These are phyloP conservation scores for Herpetomonas tarakana DNA, from an alignment of 208 protist genomes.

Conservation along the genomic window DNA sequence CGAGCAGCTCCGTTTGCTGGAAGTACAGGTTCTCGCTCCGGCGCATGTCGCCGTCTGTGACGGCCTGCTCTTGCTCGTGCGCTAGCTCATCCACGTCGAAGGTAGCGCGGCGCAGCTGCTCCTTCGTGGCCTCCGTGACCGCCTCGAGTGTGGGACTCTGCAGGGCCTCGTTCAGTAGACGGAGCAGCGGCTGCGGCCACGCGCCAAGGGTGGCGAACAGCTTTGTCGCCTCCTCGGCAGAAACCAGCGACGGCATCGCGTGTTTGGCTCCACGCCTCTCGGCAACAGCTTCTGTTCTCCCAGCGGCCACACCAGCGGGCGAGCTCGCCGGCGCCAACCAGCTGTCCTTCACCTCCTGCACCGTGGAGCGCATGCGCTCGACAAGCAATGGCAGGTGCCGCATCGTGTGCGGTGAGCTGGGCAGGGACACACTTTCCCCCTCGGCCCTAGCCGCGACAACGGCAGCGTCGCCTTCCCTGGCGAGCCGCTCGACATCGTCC, in stretches of 20 bases:
- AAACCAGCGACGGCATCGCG: background rate
- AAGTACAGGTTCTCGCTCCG: conserved; percentile 78
- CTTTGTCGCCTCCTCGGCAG: background rate
- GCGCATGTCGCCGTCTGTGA: conserved; percentile 79
- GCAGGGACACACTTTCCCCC: too few relatives aligned
- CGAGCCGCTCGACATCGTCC: background rate
- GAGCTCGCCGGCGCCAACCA: conserved; percentile 4
- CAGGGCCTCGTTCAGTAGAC: conserved; percentile 43
- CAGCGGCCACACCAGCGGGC: background rate
- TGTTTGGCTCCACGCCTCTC: too few relatives aligned
- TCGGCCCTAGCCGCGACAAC: too few relatives aligned
- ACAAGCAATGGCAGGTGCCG: conserved; percentile 19
- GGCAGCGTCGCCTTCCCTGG: background rate
- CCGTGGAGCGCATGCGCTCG: conserved; percentile 23
- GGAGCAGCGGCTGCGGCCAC: conserved; percentile 44
- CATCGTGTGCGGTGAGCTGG: conserved; percentile 7
- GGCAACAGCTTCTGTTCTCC: too few relatives aligned
- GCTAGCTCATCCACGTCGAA: conserved; percentile 77
- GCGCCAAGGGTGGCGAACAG: background rate
- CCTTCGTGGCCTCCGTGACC: conserved; percentile 40
- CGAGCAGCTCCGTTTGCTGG: conserved; percentile 59
- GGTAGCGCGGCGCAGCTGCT: conserved; percentile 58
- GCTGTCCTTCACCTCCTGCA: conserved; percentile 20
- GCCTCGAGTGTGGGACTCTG: conserved; percentile 28
- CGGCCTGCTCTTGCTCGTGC: conserved; percentile 72